A percentile compares a stretch with the other conserved stretches of the same genome.
Evolutionary conservation across 2,329 filamentous ascomycete species (phyloP).

Genomic region (Colletotrichum sp.): DNA sequence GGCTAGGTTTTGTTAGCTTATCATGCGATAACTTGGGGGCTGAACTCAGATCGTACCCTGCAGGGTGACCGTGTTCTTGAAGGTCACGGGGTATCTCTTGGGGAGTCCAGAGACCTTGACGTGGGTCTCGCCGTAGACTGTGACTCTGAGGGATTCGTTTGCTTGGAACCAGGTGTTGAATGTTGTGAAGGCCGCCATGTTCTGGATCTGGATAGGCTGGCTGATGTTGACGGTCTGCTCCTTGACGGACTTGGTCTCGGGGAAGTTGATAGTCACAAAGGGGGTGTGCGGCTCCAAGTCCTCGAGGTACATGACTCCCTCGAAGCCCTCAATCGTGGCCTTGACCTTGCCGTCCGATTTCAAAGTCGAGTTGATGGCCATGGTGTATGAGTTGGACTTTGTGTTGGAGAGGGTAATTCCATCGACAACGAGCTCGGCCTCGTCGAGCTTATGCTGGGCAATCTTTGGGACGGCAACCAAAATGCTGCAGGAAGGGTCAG

Average conservation of each 20-base stretch:
- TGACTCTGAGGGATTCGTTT: constrained; percentile 55
- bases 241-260: constrained; percentile 53
- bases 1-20: constrained; percentile 32
- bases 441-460: constrained; percentile 60
- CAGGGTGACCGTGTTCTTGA: constrained; percentile 60
- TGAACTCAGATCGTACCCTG: constrained; percentile 33
- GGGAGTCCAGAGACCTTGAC: constrained; percentile 56
- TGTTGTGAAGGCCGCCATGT: constrained; percentile 53
- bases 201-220: constrained; percentile 51
- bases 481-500: constrained; percentile 44
- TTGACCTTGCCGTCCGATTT: constrained; percentile 55
- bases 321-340: constrained; percentile 55
- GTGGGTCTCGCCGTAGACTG: constrained; percentile 56
- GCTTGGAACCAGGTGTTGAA: constrained; percentile 62
- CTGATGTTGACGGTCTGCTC: constrained; percentile 57
- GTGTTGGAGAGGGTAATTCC: constrained; percentile 55
- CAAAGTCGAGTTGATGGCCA: constrained; percentile 63
- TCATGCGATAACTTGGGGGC: neutral
- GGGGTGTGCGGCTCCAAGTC: constrained; percentile 50
- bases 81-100: constrained; percentile 54
- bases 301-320: constrained; percentile 60
- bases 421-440: constrained; percentile 56
- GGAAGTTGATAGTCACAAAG: constrained; percentile 58
- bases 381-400: constrained; percentile 46
- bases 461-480: constrained; percentile 62